A percentile compares a stretch with the other conserved stretches of the same genome.
Conservation (phyloP, 2,329 filamentous ascomycete genomes). For the Plectosphaerella plurivora region DNA sequence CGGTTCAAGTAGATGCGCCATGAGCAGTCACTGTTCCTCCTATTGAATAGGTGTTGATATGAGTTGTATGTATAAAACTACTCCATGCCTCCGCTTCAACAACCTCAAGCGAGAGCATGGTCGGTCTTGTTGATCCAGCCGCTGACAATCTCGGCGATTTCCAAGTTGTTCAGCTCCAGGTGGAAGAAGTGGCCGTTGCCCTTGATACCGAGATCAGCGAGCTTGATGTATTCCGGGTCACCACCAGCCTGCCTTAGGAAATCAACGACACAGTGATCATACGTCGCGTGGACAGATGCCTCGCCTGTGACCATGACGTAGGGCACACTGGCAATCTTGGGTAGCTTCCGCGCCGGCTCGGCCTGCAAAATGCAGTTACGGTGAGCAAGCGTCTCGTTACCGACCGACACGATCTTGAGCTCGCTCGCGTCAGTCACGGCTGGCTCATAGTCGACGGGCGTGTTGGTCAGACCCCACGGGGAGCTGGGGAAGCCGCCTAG, state of each 20-base stretch:
- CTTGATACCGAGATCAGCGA: conserved; percentile 37
- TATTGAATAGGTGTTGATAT: too few species aligned
- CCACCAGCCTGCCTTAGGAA: conserved; percentile 45
- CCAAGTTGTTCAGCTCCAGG: conserved; percentile 39
- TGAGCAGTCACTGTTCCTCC: too few species aligned
- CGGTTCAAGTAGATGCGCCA: background rate
- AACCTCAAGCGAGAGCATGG: background rate
- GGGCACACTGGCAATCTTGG: conserved; percentile 41
- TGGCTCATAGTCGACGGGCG: conserved; percentile 37
- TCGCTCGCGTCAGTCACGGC: conserved; percentile 12
- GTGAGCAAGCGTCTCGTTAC: conserved; percentile 3
- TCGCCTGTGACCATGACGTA: conserved; percentile 43
- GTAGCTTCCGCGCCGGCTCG: conserved; percentile 30
- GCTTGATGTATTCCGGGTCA: conserved; percentile 34
- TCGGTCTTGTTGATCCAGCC: conserved; percentile 26
- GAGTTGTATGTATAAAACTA: too few species aligned
- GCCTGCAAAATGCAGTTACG: conserved; percentile 7
- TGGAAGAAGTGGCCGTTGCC: conserved; percentile 48
- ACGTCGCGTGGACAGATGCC: conserved; percentile 44
- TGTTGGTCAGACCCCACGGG: conserved; percentile 34
- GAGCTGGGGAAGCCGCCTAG: conserved; percentile 13
- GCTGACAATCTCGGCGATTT: conserved; percentile 31
- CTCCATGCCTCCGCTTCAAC: too few species aligned
- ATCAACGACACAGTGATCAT: conserved; percentile 48
- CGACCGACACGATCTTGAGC: conserved; percentile 8